phyloP scores from a whole-genome alignment of 768 basidiomycete species.

The Mycena latifolia region DNA sequence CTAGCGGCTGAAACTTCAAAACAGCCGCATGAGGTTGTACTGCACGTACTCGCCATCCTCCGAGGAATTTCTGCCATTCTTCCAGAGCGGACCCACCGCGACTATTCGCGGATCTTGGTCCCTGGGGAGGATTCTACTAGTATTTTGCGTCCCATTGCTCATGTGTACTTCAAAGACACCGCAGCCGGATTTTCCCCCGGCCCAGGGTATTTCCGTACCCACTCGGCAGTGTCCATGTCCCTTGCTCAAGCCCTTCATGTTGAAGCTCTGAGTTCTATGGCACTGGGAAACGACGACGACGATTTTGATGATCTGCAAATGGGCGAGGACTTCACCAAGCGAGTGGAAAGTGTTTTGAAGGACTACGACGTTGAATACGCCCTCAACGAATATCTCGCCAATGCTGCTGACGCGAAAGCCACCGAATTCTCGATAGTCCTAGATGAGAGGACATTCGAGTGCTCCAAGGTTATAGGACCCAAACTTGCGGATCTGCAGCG shows the following conservation, averaged over 20 bases:
- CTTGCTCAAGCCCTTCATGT: slow-evolving; percentile 24
- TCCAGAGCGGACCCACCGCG: background rate
- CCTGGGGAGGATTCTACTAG: slow-evolving; percentile 26
- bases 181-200: slow-evolving; percentile 22
- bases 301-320: slow-evolving; percentile 41
- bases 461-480: slow-evolving; percentile 25
- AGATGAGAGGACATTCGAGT: slow-evolving; percentile 29
- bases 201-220: slow-evolving; percentile 1
- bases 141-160: slow-evolving; percentile 12
- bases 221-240: slow-evolving; percentile 17
- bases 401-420: slow-evolving; percentile 45
- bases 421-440: slow-evolving; percentile 36
- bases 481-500: slow-evolving; percentile 24
- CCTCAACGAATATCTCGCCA: slow-evolving; percentile 46
- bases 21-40: background rate
- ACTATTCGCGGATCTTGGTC: slow-evolving; percentile 12
- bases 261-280: slow-evolving; percentile 32
- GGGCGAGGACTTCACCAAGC: slow-evolving; percentile 41
- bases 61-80: slow-evolving; percentile 13
- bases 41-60: slow-evolving; percentile 15
- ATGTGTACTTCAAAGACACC: slow-evolving; percentile 24
- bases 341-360: slow-evolving; percentile 41
- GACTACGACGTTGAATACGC: slow-evolving; percentile 40
- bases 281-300: slow-evolving; percentile 24
- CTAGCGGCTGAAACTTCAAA: background rate